These are phyloP conservation scores for Stropharia rugosoannulata DNA, from an alignment of 768 basidiomycete species.

Conservation along the genomic window DNA sequence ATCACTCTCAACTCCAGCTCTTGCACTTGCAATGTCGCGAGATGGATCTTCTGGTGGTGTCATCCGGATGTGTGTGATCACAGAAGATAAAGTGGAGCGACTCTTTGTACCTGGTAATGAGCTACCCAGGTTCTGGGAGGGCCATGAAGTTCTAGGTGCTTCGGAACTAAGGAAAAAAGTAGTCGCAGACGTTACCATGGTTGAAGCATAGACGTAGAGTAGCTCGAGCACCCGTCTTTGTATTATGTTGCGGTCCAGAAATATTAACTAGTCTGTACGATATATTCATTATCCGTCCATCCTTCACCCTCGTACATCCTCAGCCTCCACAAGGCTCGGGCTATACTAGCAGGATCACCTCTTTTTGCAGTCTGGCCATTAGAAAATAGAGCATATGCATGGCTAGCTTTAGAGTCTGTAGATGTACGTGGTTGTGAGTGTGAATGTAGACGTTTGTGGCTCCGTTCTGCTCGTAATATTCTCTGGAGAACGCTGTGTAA, in stretches of 20 bases:
- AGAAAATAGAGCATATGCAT: constrained; percentile 68
- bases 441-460: constrained; percentile 21
- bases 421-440: background rate
- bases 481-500: constrained; percentile 48
- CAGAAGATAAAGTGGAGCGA: constrained; percentile 87
- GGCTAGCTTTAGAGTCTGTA: constrained; percentile 44
- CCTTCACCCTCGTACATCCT: constrained; percentile 71
- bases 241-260: background rate
- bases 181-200: constrained; percentile 41
- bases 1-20: constrained; percentile 50
- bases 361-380: constrained; percentile 45
- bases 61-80: constrained; percentile 97
- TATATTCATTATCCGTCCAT: constrained; percentile 29
- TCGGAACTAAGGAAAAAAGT: constrained; percentile 27
- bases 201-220: constrained; percentile 37
- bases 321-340: constrained; percentile 76
- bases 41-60: constrained; percentile 98
- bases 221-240: constrained; percentile 1
- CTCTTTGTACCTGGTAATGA: constrained; percentile 90
- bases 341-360: constrained; percentile 63
- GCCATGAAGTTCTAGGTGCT: constrained; percentile 63
- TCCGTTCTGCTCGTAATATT: constrained; percentile 46
- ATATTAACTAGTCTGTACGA: background rate
- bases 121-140: constrained; percentile 89
- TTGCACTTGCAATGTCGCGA: constrained; percentile 93